Conservation (phyloP, 495 filamentous ascomycete species). For the Penicillium lividum region DNA sequence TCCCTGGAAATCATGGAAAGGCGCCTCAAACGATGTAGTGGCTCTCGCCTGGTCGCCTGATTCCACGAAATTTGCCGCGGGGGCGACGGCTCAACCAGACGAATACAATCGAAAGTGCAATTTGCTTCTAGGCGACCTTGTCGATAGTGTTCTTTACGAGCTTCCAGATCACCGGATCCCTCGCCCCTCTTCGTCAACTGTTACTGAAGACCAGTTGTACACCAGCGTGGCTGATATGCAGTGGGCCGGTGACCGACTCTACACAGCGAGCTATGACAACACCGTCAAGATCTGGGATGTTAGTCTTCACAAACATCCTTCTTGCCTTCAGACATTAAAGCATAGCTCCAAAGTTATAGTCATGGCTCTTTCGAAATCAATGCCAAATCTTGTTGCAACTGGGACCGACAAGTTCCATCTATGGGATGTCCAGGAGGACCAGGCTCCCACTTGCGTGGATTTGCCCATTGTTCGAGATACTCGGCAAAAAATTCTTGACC, state of each 20-base stretch:
- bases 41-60: conserved; percentile 51
- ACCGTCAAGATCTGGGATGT: conserved; percentile 77
- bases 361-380: conserved; percentile 57
- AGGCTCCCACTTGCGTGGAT: neutral
- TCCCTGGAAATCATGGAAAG: conserved; percentile 48
- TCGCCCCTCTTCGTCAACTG: conserved; percentile 58
- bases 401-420: conserved; percentile 38
- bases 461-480: conserved; percentile 17
- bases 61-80: conserved; percentile 53
- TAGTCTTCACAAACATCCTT: conserved; percentile 24
- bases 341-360: conserved; percentile 73
- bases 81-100: conserved; percentile 74
- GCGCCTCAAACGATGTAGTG: conserved; percentile 53
- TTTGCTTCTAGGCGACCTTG: conserved; percentile 68
- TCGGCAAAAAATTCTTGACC: conserved; percentile 49
- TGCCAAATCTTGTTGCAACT: conserved; percentile 51
- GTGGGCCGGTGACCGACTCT: conserved; percentile 66
- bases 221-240: conserved; percentile 75
- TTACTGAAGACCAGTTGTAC: conserved; percentile 69
- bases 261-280: conserved; percentile 79
- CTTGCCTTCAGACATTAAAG: conserved; percentile 51
- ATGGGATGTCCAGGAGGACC: conserved; percentile 21
- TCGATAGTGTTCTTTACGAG: conserved; percentile 55
- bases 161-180: conserved; percentile 68
- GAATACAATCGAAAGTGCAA: conserved; percentile 80